A percentile compares a stretch with the other conserved stretches of the same genome.
Evolutionary conservation across 106 monocot species (phyloP).

Genomic region (Dendrobium nobile): DNA sequence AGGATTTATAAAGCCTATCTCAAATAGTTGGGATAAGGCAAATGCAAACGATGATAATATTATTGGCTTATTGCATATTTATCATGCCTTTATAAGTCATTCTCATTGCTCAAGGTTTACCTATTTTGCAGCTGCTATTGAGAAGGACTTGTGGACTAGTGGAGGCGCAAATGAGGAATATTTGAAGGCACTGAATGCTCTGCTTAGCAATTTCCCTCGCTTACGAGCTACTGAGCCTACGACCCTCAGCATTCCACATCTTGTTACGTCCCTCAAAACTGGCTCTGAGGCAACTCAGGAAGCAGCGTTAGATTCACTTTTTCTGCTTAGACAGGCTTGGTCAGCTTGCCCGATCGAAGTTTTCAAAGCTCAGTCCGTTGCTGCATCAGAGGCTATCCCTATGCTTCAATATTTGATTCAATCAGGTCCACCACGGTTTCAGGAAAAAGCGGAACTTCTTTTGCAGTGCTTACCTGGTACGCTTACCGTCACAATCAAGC

Average conservation of each 20-base stretch:
- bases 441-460: conserved; percentile 94
- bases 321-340: conserved; percentile 96
- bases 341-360: conserved; percentile 90
- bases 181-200: conserved; percentile 79
- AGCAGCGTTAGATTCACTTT: conserved; percentile 85
- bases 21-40: neutral
- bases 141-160: conserved; percentile 85
- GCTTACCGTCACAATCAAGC: conserved; percentile 78
- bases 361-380: conserved; percentile 91
- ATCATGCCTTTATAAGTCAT: conserved; percentile 1
- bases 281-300: conserved; percentile 94
- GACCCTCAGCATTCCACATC: conserved; percentile 87
- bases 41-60: neutral
- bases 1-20: neutral
- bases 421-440: conserved; percentile 94
- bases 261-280: conserved; percentile 84
- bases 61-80: neutral
- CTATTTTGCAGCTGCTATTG: conserved; percentile 81
- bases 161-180: conserved; percentile 93
- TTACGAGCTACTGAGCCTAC: conserved; percentile 92
- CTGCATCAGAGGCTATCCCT: conserved; percentile 95
- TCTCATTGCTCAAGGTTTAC: neutral
- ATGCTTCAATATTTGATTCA: conserved; percentile 95
- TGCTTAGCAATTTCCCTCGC: conserved; percentile 88
- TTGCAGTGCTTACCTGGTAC: conserved; percentile 94